Conservation (phyloP, 495 filamentous ascomycete genomes). For the Xylona heveae region DNA sequence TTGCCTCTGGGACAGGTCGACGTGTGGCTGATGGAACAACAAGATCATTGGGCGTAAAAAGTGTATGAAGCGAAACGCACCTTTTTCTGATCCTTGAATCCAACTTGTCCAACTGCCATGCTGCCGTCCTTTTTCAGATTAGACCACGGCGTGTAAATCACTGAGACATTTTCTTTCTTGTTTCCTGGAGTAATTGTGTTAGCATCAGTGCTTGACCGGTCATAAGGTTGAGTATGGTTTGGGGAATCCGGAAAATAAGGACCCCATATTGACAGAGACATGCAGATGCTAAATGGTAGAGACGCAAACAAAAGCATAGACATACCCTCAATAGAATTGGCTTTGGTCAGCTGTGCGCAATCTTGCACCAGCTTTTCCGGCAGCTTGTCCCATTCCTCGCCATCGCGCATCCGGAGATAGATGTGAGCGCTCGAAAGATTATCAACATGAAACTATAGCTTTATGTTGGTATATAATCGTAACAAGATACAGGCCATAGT, state of each 20-base stretch:
- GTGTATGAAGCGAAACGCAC: constrained; percentile 11
- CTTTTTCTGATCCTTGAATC: constrained; percentile 74
- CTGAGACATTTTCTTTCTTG: constrained; percentile 91
- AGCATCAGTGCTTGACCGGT: no score
- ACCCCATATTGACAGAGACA: constrained; percentile 4
- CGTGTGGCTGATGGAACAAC: no score
- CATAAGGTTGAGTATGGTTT: neutral
- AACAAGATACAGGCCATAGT: no score
- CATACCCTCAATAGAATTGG: constrained; percentile 89
- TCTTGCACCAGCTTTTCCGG: constrained; percentile 56
- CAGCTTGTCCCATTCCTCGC: constrained; percentile 70
- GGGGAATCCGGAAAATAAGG: neutral
- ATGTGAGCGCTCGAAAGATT: constrained; percentile 94
- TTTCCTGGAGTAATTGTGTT: constrained; percentile 40
- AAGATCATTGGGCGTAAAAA: neutral
- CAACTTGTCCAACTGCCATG: constrained; percentile 89
- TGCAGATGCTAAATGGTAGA: neutral
- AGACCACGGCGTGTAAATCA: constrained; percentile 96
- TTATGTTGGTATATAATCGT: no score
- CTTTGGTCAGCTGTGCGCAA: constrained; percentile 88
- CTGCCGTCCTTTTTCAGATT: constrained; percentile 91
- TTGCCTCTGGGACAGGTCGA: no score
- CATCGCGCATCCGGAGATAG: constrained; percentile 68
- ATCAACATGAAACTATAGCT: constrained; percentile 75
- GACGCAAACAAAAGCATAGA: neutral